Percentiles rank a stretch among this genome's conserved stretches.
Conservation (phyloP, 2,329 filamentous ascomycete species). For the Lasiodiplodia citricola region DNA sequence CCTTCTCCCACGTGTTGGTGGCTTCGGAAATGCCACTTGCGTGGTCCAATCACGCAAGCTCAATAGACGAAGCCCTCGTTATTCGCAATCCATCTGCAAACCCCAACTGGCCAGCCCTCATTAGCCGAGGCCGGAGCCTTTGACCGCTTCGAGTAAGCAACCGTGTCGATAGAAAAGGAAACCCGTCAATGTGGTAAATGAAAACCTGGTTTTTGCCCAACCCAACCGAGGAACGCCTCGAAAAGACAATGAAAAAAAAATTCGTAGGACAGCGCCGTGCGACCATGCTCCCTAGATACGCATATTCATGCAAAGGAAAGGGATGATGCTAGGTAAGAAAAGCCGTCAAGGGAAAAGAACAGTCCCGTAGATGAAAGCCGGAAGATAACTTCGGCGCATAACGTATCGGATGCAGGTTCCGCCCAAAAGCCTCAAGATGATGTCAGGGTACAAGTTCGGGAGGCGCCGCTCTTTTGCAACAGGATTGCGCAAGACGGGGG, state of each 20-base stretch:
- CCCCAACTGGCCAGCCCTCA: background rate
- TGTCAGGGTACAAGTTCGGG: background rate
- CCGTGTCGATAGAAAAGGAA: background rate
- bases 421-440: background rate
- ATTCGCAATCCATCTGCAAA: background rate
- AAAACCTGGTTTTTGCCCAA: background rate
- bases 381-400: background rate
- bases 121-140: background rate
- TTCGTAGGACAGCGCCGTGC: conserved; percentile 3
- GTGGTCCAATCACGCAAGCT: background rate
- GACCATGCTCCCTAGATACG: background rate
- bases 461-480: background rate
- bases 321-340: background rate
- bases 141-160: background rate
- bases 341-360: background rate
- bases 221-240: background rate
- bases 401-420: background rate
- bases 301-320: conserved; percentile 1
- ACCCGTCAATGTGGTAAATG: background rate
- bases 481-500: background rate
- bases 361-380: background rate
- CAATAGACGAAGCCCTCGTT: background rate
- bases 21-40: background rate
- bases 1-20: background rate
- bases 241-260: background rate